Base-by-base conservation (phyloP, 495 filamentous ascomycete species). In the Xylaria palmicola region DNA sequence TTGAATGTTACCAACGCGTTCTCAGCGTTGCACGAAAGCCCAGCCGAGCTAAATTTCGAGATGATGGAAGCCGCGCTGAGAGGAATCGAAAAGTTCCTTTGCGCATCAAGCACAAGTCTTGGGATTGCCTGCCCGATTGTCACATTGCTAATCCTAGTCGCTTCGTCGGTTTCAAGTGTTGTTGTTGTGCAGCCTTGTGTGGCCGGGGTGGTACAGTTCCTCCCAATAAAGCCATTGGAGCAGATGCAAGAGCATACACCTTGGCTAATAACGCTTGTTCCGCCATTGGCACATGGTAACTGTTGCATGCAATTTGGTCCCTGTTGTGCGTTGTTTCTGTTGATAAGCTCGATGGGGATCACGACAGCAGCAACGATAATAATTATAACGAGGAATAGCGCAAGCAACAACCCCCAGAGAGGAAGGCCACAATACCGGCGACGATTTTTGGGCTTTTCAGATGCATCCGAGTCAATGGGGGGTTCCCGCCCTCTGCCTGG, bases 1-100 rank as follows among this genome's bases (percentile, higher is more conserved):
- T 86, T 82, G 66, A 98, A 95, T 0, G 90, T 88, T 7, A 98
- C 87, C 20, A 98, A 83, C 0, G 90, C 86, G 62, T 97, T 97
- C 74, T 97, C 86, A 0, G 86, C 83, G 1, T 81, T 84, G 73
- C 94, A 98, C 48, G 86, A 87, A 32, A 95, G 78, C 59, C 87
- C 87, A 34, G 78, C 85, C 40, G 81, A 74, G 67, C 86, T 90
- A 73, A 98, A 92, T 48, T 91, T 82, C 0, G 86, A 83, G 60
- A 97, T 80, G 63, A 98, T 79, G 7, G 79, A 78, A 4, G 82
- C 77, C 7, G 79, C 74, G 60, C 87, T 80, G 3, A 98, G 83
- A 1, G 86, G 81, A 50, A 98, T 87, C 34, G 85, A 88, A 71
- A 89, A 98, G 56, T 91, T 88, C 7, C 74, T 59, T 54, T 86